These are phyloP conservation scores for Wickerhamiella kurtzmanii DNA, from an alignment of 805 yeast genomes.

Conservation along the genomic window DNA sequence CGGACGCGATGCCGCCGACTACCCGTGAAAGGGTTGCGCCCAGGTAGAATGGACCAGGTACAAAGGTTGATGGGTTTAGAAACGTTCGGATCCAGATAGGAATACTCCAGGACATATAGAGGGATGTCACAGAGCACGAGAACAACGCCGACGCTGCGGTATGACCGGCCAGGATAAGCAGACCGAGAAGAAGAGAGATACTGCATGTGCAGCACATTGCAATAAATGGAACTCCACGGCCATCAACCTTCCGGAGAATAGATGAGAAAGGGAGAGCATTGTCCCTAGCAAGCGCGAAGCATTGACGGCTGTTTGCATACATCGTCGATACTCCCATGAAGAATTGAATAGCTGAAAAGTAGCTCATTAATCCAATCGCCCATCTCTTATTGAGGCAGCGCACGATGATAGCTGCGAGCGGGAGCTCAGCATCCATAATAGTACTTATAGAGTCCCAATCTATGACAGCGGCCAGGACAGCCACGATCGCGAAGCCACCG, in stretches of 20 bases:
- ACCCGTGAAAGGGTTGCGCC: slow-evolving; percentile 35
- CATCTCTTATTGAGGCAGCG: slow-evolving; percentile 32
- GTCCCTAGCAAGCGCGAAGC: slow-evolving; percentile 58
- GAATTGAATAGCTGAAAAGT: slow-evolving; percentile 36
- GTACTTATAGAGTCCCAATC: slow-evolving; percentile 33
- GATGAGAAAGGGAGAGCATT: slow-evolving; percentile 48
- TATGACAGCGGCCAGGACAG: slow-evolving; percentile 37
- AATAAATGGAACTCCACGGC: slow-evolving; percentile 43
- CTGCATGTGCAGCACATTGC: slow-evolving; percentile 58
- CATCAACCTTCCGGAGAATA: slow-evolving; percentile 32
- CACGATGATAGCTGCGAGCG: slow-evolving; percentile 42
- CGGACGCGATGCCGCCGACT: slow-evolving; percentile 33
- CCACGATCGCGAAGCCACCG: slow-evolving; percentile 42
- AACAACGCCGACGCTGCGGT: slow-evolving; percentile 52
- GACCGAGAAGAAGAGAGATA: slow-evolving; percentile 47
- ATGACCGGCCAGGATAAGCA: slow-evolving; percentile 40
- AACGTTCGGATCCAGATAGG: slow-evolving; percentile 47
- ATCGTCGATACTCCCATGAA: slow-evolving; percentile 52
- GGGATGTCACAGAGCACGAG: slow-evolving; percentile 47
- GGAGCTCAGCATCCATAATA: slow-evolving; percentile 39
- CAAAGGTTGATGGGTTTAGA: slow-evolving; percentile 35
- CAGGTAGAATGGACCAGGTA: slow-evolving; percentile 49
- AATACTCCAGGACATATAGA: slow-evolving; percentile 45
- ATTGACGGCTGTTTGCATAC: slow-evolving; percentile 53
- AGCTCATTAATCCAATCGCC: slow-evolving; percentile 32